Base-by-base conservation (phyloP, 495 filamentous ascomycete genomes). In the Lindgomyces ingoldianus region DNA sequence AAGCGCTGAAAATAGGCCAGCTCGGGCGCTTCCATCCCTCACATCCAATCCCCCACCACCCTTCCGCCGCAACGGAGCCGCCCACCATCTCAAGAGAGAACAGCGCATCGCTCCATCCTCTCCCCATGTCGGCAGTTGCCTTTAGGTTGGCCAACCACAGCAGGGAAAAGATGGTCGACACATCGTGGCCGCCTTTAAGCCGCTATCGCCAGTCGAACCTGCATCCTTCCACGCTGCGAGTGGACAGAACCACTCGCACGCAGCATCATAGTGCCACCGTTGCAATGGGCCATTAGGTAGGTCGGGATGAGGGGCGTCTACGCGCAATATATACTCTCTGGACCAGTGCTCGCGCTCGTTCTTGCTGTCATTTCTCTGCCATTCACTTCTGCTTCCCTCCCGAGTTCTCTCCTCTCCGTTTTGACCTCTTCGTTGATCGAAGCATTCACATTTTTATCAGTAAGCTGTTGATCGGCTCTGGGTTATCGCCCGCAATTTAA, bases 351-450 rank as follows among this genome's bases (percentile, higher is more conserved):
- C 68, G 62, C 68, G 48, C 55, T 51, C 53, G 21, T 24, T 8
- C 27, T 25, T 60, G 19, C 3, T 29, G 14, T 26, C 39, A 18
- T 18, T 56, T 36, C 27, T 57, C 41, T 56, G 57, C 21, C 39
- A 65, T 70, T 70, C 63, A 42, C 44, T 70, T 70, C 68, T 57
- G n/a, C 26, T 62, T 44, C 48, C 63, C 62, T 59, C 52, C 66
- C 66, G 62, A 48, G 63, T 41, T 47, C 58, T 45, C 55, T 54
- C 48, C 45, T 54, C 46, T 41, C 19, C 60, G 25, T 25, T 41
- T 30, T 18, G 22, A n/a, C n/a, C n/a, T n/a, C 70, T 74, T 76
- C 72, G 74, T 76, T 72, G 74, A 76, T 70, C 74, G 74, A 76
- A 71, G 72, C 65, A 60, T 41, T 52, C 29, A 30, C 57, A 42